A percentile compares a stretch with the other conserved stretches of the same genome.
phyloP scores from a whole-genome alignment of 495 filamentous ascomycete species.

The Peziza echinospora region DNA sequence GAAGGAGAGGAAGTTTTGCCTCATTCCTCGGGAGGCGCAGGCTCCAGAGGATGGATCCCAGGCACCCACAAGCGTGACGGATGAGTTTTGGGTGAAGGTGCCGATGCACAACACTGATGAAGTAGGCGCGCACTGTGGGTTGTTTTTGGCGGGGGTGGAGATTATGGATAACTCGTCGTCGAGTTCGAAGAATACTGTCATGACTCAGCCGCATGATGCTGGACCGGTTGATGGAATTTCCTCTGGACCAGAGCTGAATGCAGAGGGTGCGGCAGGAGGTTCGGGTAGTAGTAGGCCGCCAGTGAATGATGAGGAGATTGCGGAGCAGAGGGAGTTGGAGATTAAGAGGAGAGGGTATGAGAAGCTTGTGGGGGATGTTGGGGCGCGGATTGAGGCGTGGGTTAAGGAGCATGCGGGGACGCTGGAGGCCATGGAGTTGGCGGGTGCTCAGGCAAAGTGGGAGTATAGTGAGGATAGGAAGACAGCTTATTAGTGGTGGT shows the following conservation, averaged over 20 bases:
- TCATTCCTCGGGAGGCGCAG: conserved; percentile 32
- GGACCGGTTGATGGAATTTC: too few relatives aligned
- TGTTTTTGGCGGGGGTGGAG: conserved; percentile 44
- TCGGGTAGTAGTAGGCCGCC: not conserved
- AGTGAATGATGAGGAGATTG: not conserved
- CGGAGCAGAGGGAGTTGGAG: conserved; percentile 15
- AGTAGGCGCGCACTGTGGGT: conserved; percentile 61
- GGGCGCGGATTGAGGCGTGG: conserved; percentile 47
- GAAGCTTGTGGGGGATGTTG: conserved; percentile 51
- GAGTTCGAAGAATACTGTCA: too few relatives aligned
- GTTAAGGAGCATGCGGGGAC: conserved; percentile 27
- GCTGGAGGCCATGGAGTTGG: not conserved
- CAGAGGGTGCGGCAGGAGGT: too few relatives aligned
- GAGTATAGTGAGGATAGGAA: too few relatives aligned
- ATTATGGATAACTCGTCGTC: too few relatives aligned
- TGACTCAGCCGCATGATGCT: too few relatives aligned
- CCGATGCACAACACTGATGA: conserved; percentile 69
- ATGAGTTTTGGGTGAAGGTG: conserved; percentile 52
- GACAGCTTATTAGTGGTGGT: too few relatives aligned
- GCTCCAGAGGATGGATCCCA: too few relatives aligned
- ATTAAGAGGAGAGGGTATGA: conserved; percentile 34
- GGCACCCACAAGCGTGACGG: too few relatives aligned
- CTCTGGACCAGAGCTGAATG: too few relatives aligned
- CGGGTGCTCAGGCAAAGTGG: too few relatives aligned
- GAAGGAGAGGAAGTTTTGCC: conserved; percentile 51